Conservation (phyloP, 768 basidiomycete species). For the Macrolepiota dolichaula region DNA sequence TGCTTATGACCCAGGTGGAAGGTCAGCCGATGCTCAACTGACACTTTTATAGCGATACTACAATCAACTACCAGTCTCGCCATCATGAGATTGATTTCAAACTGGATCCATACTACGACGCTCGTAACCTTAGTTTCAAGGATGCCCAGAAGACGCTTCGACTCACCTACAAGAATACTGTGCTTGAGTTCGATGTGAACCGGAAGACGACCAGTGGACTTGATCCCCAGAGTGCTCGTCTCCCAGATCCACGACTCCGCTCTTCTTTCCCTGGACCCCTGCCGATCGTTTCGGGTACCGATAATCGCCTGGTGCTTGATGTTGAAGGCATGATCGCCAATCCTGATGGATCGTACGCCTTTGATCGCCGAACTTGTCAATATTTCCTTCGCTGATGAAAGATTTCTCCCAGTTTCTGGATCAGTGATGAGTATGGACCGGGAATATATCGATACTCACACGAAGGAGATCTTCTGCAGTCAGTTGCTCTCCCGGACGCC, state of each 20-base stretch:
- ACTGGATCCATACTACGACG: conserved; percentile 51
- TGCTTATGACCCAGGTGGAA: background rate
- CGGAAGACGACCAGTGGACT: conserved; percentile 50
- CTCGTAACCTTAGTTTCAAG: conserved; percentile 41
- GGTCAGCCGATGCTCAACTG: background rate
- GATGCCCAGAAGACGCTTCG: conserved; percentile 49
- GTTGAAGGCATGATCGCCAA: conserved; percentile 57
- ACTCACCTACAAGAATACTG: conserved; percentile 47
- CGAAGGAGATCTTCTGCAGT: conserved; percentile 45
- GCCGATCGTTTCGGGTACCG: conserved; percentile 38
- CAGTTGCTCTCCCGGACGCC: conserved; percentile 57
- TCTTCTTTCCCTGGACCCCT: conserved; percentile 35
- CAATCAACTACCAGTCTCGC: conserved; percentile 61
- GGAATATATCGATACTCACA: conserved; percentile 55
- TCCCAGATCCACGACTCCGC: conserved; percentile 27
- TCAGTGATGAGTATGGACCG: conserved; percentile 69
- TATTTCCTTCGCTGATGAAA: background rate
- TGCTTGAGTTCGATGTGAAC: conserved; percentile 45
- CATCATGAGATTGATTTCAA: conserved; percentile 59
- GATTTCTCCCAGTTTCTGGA: conserved; percentile 45
- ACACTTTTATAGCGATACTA: conserved; percentile 30
- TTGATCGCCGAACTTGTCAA: background rate
- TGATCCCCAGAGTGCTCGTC: conserved; percentile 46
- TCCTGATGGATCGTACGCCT: conserved; percentile 52
- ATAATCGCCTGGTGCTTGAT: conserved; percentile 51